Evolutionary conservation across 352 stramenopile species (phyloP), one percentile per base, ranked within the genome.

Genomic region (Globisporangium emineosum): DNA sequence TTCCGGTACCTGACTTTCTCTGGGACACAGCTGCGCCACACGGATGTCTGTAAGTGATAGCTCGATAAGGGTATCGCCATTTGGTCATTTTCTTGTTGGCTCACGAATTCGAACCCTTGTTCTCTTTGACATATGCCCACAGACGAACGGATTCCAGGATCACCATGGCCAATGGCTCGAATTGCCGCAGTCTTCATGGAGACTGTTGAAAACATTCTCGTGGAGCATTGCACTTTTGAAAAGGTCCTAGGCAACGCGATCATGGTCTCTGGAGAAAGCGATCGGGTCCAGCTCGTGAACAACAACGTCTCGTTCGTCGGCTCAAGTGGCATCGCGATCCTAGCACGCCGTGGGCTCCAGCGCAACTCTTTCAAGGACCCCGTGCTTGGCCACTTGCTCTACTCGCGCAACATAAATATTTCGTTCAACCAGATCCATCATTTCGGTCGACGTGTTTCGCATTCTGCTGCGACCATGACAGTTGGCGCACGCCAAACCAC

Each of bases 391-490:
- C 71, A 82, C 21, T 53, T 89, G 5, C 65, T 93, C 19, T 69
- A 72, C 15, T 76, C 81, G 2, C 71, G 69, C 0, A 58, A 64
- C 4, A 59, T 79, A 19, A 89, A 82, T 43, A 58, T 93, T 15
- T 88, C 81, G n/a, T 89, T 73, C 58, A 93, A 93, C 58, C 81
- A 91, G 56, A 66, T 93, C 1, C 82, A 93, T 59, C 79, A 91
- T 27, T 72, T 88, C 43, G 85, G 85, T 8, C 76, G 73, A 12
- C 70, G 75, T 37, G 65, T 85, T 19, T 50, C 76, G 1, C 85
- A 88, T 51, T 83, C 76, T 19, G 75, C 74, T 19, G 85, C 74
- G 0, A 69, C 91, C 45, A 79, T 91, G 72, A 64, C 84, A 15
- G 69, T 79, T 23, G 76, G 74, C 6, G 77, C 79, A 13, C 70